Evolutionary conservation across 2,329 filamentous ascomycete genomes (phyloP).

Genomic region (Hymenoscyphus salicellus): DNA sequence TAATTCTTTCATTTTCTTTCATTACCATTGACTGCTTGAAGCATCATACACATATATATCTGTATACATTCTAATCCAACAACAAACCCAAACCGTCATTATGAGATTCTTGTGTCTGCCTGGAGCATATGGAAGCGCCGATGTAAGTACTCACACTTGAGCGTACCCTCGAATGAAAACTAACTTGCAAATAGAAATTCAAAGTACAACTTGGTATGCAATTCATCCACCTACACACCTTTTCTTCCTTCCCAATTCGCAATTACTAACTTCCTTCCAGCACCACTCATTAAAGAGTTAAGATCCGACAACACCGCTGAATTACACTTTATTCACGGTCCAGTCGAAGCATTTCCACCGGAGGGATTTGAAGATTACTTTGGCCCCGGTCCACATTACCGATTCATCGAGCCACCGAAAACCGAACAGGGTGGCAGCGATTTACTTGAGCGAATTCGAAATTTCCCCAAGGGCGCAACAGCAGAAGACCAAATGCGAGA

Average conservation of each 20-base stretch:
- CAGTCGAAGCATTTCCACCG: slow-evolving; percentile 49
- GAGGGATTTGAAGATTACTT: slow-evolving; percentile 57
- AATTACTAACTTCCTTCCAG: slow-evolving; percentile 32
- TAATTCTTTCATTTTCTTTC: background rate
- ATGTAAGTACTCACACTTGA: slow-evolving; percentile 40
- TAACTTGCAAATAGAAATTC: slow-evolving; percentile 47
- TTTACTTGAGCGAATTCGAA: slow-evolving; percentile 31
- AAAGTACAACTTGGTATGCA: slow-evolving; percentile 50
- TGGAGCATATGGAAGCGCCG: slow-evolving; percentile 56
- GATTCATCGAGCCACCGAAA: slow-evolving; percentile 52
- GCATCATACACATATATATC: background rate
- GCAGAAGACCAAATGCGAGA: slow-evolving; percentile 33
- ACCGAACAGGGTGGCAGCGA: slow-evolving; percentile 25
- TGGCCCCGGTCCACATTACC: slow-evolving; percentile 52
- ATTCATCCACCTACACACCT: background rate
- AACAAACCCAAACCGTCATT: slow-evolving; percentile 22
- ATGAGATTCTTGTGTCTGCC: slow-evolving; percentile 59
- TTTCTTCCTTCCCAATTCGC: slow-evolving; percentile 1
- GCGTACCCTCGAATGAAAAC: background rate
- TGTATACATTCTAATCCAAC: background rate
- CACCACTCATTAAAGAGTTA: slow-evolving; percentile 49
- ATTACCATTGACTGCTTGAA: background rate
- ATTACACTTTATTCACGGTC: slow-evolving; percentile 53
- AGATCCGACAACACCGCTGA: slow-evolving; percentile 45
- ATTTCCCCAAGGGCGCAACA: slow-evolving; percentile 31